Evolutionary conservation across 1,284 basidiomycete genomes (phyloP).

Genomic region (Crocinoboletus sp.): DNA sequence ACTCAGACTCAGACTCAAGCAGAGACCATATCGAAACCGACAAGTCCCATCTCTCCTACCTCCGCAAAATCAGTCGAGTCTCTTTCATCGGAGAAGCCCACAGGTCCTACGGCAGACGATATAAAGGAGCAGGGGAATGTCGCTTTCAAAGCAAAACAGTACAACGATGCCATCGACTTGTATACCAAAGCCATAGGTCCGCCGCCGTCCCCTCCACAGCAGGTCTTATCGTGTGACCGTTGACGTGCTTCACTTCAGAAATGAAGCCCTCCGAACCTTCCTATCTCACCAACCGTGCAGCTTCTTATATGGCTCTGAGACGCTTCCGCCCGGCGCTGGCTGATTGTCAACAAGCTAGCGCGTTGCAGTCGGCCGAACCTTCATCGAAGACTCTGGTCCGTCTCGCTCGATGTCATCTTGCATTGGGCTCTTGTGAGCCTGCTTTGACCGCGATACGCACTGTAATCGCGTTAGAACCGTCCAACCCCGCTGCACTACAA

Average conservation of each 20-base stretch:
- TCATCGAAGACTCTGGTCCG: slow-evolving; percentile 71
- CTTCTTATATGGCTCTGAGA: slow-evolving; percentile 80
- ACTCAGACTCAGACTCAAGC: slow-evolving; percentile 15
- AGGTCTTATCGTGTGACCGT: slow-evolving; percentile 9
- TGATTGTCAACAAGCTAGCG: slow-evolving; percentile 74
- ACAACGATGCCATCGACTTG: slow-evolving; percentile 66
- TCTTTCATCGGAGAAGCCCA: slow-evolving; percentile 13
- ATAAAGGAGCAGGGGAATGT: slow-evolving; percentile 72
- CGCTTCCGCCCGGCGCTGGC: slow-evolving; percentile 67
- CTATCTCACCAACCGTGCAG: slow-evolving; percentile 83
- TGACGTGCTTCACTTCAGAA: slow-evolving; percentile 36
- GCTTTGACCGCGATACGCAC: slow-evolving; percentile 60
- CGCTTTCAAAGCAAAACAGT: slow-evolving; percentile 66
- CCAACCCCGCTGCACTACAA: slow-evolving; percentile 51
- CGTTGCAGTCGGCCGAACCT: slow-evolving; percentile 53
- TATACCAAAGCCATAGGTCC: slow-evolving; percentile 76
- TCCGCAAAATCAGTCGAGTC: slow-evolving; percentile 21
- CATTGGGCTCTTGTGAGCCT: slow-evolving; percentile 61
- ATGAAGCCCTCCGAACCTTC: slow-evolving; percentile 66
- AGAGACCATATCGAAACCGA: slow-evolving; percentile 9
- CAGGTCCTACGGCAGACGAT: slow-evolving; percentile 46
- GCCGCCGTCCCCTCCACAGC: background rate
- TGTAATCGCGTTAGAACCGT: slow-evolving; percentile 52
- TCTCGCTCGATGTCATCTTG: slow-evolving; percentile 76
- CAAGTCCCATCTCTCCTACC: slow-evolving; percentile 20